These are phyloP conservation scores for Mucor plumbeus DNA, from an alignment of 371 early-diverging fungal species.

Conservation along the genomic window DNA sequence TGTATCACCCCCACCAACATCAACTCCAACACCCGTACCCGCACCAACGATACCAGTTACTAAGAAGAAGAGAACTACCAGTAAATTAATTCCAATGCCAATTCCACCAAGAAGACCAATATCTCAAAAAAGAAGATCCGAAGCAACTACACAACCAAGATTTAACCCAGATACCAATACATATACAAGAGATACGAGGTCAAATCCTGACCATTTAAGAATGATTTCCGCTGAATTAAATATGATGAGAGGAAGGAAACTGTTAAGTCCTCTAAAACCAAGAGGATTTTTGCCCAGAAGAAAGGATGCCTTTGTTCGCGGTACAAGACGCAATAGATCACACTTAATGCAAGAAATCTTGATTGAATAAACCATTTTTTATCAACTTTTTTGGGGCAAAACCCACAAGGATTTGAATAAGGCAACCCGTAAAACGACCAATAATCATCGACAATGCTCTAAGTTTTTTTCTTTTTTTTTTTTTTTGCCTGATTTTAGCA, in stretches of 20 bases:
- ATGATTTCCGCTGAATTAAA: conserved; percentile 67
- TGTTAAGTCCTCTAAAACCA: conserved; percentile 64
- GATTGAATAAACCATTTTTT: conserved; percentile 2
- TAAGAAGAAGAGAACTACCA: conserved; percentile 5
- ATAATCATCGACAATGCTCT: not conserved
- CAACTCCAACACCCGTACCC: conserved; percentile 20
- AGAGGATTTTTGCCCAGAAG: conserved; percentile 64
- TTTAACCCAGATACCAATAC: conserved; percentile 57
- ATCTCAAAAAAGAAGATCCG: conserved; percentile 46
- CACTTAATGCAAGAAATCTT: conserved; percentile 30
- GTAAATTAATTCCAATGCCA: conserved; percentile 50
- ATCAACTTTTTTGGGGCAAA: not conserved
- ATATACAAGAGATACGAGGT: conserved; percentile 62
- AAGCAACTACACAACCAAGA: conserved; percentile 57
- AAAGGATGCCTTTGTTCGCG: conserved; percentile 53
- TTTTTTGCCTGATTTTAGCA: not conserved
- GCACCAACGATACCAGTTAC: conserved; percentile 14
- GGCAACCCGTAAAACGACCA: not conserved
- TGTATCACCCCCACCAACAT: conserved; percentile 15
- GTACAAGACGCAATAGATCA: conserved; percentile 34
- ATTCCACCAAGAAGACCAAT: conserved; percentile 36
- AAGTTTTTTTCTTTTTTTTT: not conserved
- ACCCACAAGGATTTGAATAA: not conserved
- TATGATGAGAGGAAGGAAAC: conserved; percentile 64
- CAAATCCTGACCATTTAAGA: conserved; percentile 64